phyloP scores from a whole-genome alignment of 2,329 filamentous ascomycete genomes.

The Pseudogymnoascus sp. region DNA sequence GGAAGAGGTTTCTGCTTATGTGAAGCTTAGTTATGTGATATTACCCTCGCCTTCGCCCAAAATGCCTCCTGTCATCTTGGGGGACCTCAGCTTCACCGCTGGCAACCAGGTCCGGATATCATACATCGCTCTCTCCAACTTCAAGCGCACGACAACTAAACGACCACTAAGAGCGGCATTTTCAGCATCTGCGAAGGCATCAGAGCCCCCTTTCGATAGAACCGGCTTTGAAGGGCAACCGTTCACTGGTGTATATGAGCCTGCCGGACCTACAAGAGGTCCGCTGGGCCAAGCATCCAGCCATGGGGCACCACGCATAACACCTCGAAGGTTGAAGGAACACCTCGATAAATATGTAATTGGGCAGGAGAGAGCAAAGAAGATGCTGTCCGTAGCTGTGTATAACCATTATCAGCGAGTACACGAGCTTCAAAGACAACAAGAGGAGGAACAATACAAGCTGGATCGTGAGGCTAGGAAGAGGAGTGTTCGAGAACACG shows the following conservation, averaged over 20 bases:
- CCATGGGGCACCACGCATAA: slow-evolving; percentile 56
- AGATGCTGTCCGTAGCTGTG: slow-evolving; percentile 83
- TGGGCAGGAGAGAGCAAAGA: slow-evolving; percentile 89
- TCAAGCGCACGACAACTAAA: slow-evolving; percentile 19
- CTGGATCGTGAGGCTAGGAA: slow-evolving; percentile 56
- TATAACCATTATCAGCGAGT: slow-evolving; percentile 95
- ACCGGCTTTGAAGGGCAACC: slow-evolving; percentile 57
- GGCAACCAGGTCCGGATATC: slow-evolving; percentile 33
- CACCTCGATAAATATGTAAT: slow-evolving; percentile 95
- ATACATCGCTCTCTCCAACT: slow-evolving; percentile 31
- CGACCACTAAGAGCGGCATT: slow-evolving; percentile 16
- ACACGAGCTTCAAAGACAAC: slow-evolving; percentile 63
- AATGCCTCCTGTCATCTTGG: slow-evolving; percentile 19
- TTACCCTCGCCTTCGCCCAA: neutral
- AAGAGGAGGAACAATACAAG: slow-evolving; percentile 63
- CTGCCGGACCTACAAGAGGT: slow-evolving; percentile 52
- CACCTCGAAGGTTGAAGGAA: slow-evolving; percentile 68
- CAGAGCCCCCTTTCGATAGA: slow-evolving; percentile 33
- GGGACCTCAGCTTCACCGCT: slow-evolving; percentile 20
- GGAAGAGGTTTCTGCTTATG: neutral
- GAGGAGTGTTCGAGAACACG: slow-evolving; percentile 23
- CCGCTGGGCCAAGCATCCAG: slow-evolving; percentile 44
- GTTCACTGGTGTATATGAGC: slow-evolving; percentile 56
- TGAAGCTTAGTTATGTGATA: slow-evolving; percentile 4
- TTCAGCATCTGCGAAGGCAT: slow-evolving; percentile 29